Evolutionary conservation across 139 green algal genomes (phyloP).

Genomic region (Ulvella scutata): DNA sequence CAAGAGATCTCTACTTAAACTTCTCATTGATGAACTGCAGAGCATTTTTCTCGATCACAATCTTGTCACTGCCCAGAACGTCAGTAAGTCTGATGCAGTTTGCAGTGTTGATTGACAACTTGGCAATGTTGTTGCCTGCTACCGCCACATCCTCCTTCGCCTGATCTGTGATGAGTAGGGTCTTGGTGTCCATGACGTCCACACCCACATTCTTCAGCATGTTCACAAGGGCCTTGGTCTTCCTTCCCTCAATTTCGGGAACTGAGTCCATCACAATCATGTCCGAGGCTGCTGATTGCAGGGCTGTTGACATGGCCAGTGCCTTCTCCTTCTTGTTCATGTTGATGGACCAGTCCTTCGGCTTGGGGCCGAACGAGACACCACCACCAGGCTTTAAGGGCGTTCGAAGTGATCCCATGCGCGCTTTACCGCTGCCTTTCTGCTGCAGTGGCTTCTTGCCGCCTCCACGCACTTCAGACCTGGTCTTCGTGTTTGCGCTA

Average conservation of each 20-base stretch:
- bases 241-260: constrained; percentile 35
- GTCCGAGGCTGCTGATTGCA: constrained; percentile 71
- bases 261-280: constrained; percentile 71
- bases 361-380: constrained; percentile 94
- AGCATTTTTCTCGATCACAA: constrained; percentile 74
- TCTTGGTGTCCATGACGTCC: constrained; percentile 31
- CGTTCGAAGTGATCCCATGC: constrained; percentile 59
- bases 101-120: constrained; percentile 19
- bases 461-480: constrained; percentile 83
- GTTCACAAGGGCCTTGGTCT: constrained; percentile 70
- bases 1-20: too few relatives aligned
- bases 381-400: constrained; percentile 84
- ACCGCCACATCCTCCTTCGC: constrained; percentile 38
- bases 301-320: constrained; percentile 79
- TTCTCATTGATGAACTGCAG: constrained; percentile 39
- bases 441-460: constrained; percentile 94
- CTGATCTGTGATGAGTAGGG: constrained; percentile 53
- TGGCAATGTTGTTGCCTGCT: constrained; percentile 53
- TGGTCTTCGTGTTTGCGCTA: constrained; percentile 80
- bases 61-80: constrained; percentile 76
- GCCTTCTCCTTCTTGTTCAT: constrained; percentile 99
- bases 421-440: constrained; percentile 91
- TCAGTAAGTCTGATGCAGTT: constrained; percentile 65
- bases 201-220: constrained; percentile 46
- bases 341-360: constrained; percentile 88